Conservation (phyloP, 345 rosid genomes). For the Anastatica hierochuntica region DNA sequence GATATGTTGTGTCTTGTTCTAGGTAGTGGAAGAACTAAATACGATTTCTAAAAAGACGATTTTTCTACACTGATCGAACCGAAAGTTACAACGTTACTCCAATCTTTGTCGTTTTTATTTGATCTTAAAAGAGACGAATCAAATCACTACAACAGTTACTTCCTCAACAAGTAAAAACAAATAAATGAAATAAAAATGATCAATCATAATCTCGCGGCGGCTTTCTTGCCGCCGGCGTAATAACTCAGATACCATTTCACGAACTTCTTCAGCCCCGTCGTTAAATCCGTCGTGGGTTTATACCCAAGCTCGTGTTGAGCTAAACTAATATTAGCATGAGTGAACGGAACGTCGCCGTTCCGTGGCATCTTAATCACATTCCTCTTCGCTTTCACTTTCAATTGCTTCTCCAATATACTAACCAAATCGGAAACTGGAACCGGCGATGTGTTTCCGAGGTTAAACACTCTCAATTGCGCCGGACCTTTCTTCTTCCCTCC, state of each 20-base stretch:
- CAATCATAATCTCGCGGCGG: conserved; percentile 33
- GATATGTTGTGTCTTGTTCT: conserved; percentile 81
- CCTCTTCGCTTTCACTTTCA: conserved; percentile 85
- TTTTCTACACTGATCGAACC: no score
- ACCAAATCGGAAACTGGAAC: conserved; percentile 82
- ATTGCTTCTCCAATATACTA: conserved; percentile 62
- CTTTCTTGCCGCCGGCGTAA: conserved; percentile 49
- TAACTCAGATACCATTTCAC: conserved; percentile 80
- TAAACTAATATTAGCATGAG: conserved; percentile 85
- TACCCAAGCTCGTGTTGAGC: conserved; percentile 76
- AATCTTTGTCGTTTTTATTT: neutral
- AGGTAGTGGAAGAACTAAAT: conserved; percentile 84
- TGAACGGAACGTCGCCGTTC: conserved; percentile 86
- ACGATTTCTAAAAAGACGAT: conserved; percentile 45
- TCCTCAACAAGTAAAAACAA: neutral
- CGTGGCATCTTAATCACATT: conserved; percentile 69
- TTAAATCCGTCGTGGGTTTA: conserved; percentile 81
- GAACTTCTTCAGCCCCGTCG: conserved; percentile 80
- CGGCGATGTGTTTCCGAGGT: conserved; percentile 91
- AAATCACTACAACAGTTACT: conserved; percentile 5
- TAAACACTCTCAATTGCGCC: conserved; percentile 79
- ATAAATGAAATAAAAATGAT: conserved; percentile 7
- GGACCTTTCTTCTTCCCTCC: conserved; percentile 87
- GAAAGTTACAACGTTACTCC: no score
- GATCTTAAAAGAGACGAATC: neutral